Percentiles rank a stretch among this genome's conserved stretches.
These are phyloP conservation scores for Tylopilus rubrobrunneus DNA, from an alignment of 768 basidiomycete genomes.

Conservation along the genomic window DNA sequence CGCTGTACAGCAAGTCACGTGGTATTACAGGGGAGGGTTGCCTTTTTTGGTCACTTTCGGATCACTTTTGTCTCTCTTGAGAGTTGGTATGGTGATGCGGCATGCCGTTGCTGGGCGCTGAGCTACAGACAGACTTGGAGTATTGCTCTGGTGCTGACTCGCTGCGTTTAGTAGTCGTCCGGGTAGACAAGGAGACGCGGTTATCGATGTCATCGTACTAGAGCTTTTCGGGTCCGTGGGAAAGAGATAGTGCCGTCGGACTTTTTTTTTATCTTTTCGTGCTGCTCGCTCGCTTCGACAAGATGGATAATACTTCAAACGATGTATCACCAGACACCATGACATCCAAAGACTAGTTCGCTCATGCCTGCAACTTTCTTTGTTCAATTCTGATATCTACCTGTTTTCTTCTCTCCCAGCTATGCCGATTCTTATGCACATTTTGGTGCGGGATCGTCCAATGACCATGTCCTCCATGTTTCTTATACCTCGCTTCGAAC, in stretches of 20 bases:
- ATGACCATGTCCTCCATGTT: not conserved
- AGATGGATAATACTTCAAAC: conserved; percentile 32
- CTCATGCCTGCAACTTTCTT: conserved; percentile 31
- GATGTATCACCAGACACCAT: conserved; percentile 41
- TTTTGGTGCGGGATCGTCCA: conserved; percentile 57
- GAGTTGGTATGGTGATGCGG: no score
- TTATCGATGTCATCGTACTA: no score
- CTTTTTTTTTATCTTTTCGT: not conserved
- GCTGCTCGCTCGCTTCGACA: conserved; percentile 2
- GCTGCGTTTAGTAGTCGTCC: no score
- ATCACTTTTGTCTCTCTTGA: not conserved
- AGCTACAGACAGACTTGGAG: no score
- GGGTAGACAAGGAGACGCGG: no score
- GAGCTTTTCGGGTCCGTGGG: no score
- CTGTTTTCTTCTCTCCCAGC: conserved; percentile 46
- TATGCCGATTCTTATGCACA: conserved; percentile 97
- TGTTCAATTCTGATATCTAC: conserved; percentile 35
- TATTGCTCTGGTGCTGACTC: no score
- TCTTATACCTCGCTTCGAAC: conserved; percentile 7
- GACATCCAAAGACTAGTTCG: conserved; percentile 90
- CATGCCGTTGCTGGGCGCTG: no score
- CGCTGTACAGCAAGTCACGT: conserved; percentile 15
- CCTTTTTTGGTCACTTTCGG: conserved; percentile 6
- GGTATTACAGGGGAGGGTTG: conserved; percentile 1
- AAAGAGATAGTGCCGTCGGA: not conserved